Percentiles rank a stretch among this genome's conserved stretches.
These are phyloP conservation scores for Voacanga thouarsii DNA, from an alignment of 257 asterid species.

Conservation along the genomic window DNA sequence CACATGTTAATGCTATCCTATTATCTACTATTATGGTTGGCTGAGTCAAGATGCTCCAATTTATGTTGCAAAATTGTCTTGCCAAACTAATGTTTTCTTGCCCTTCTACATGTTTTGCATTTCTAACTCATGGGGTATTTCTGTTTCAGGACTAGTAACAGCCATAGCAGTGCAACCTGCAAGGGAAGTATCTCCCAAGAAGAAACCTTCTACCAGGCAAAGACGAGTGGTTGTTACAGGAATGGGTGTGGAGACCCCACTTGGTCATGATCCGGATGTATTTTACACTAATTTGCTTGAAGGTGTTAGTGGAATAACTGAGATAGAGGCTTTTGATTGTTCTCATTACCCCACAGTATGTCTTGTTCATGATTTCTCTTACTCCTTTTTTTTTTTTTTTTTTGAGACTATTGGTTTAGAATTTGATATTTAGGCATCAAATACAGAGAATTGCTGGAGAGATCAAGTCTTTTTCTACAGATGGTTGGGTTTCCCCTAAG, in stretches of 20 bases:
- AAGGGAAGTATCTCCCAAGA: constrained; percentile 44
- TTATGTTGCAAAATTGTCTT: neutral
- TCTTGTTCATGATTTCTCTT: constrained; percentile 13
- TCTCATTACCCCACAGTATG: constrained; percentile 82
- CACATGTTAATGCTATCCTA: neutral
- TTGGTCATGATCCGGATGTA: constrained; percentile 72
- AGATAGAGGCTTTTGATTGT: constrained; percentile 88
- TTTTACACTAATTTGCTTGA: constrained; percentile 84
- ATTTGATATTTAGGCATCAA: constrained; percentile 26
- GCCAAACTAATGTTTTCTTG: neutral
- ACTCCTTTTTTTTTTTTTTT: constrained; percentile 15
- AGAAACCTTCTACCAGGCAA: constrained; percentile 61
- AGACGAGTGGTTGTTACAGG: constrained; percentile 97
- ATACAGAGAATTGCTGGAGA: constrained; percentile 95
- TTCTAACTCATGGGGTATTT: constrained; percentile 12
- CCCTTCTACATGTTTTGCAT: neutral
- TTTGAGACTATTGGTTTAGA: constrained; percentile 18
- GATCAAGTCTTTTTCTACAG: constrained; percentile 84
- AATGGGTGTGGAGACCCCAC: constrained; percentile 86
- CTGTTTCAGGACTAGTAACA: constrained; percentile 50
- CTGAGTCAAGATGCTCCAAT: neutral
- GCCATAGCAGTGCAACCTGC: constrained; percentile 52
- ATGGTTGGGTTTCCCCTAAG: constrained; percentile 93
- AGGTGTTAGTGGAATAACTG: constrained; percentile 88
- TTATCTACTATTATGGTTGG: neutral